These are phyloP conservation scores for Bryopsis sp. DNA, from an alignment of 139 green algal genomes.

Conservation along the genomic window DNA sequence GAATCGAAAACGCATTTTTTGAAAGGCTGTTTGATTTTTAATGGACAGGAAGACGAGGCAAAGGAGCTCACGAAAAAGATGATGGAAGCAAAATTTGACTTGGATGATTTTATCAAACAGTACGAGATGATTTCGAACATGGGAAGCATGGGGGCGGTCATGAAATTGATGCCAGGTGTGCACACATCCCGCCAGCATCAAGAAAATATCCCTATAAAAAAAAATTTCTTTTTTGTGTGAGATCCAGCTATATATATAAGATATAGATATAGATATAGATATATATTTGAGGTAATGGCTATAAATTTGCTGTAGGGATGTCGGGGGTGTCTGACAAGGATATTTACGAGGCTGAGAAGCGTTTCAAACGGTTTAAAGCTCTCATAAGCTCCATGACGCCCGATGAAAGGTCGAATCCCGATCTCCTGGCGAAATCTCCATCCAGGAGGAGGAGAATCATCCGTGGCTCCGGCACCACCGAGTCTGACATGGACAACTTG, in stretches of 20 bases:
- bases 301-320: too few relatives aligned
- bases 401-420: conserved; percentile 65
- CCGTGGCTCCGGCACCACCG: conserved; percentile 40
- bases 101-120: conserved; percentile 98
- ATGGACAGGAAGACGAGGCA: conserved; percentile 70
- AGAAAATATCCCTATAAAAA: too few relatives aligned
- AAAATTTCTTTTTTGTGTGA: too few relatives aligned
- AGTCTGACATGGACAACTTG: conserved; percentile 64
- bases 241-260: too few relatives aligned
- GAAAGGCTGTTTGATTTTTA: neutral
- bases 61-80: conserved; percentile 59
- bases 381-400: conserved; percentile 84
- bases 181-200: too few relatives aligned
- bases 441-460: conserved; percentile 50
- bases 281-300: too few relatives aligned
- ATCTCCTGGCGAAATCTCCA: conserved; percentile 72
- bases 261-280: too few relatives aligned
- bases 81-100: conserved; percentile 93
- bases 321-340: conserved; percentile 75
- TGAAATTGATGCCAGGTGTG: conserved; percentile 94
- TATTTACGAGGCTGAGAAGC: conserved; percentile 57
- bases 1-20: too few relatives aligned
- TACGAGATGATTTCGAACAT: conserved; percentile 88
- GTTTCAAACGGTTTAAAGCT: conserved; percentile 55
- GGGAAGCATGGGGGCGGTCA: conserved; percentile 70